phyloP scores from a whole-genome alignment of 352 stramenopile species.

The Phytophthora cryptogea region DNA sequence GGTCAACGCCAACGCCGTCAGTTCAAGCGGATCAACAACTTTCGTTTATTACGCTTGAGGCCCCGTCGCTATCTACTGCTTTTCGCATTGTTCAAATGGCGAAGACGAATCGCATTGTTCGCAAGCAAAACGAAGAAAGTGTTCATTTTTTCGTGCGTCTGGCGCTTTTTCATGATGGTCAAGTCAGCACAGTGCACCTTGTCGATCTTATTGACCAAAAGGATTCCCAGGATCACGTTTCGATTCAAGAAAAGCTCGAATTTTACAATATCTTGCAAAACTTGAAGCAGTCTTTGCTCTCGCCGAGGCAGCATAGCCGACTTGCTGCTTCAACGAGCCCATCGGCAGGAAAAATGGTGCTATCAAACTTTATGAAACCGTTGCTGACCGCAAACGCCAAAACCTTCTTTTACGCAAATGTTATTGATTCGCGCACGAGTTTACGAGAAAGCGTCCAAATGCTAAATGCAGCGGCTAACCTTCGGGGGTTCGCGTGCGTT shows the following conservation, averaged over 20 bases:
- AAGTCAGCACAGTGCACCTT: conserved; percentile 70
- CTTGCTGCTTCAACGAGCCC: neutral
- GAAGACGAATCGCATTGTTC: conserved; percentile 77
- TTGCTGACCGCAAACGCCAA: conserved; percentile 63
- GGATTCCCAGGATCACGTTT: conserved; percentile 50
- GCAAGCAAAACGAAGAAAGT: conserved; percentile 65
- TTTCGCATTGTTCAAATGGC: conserved; percentile 65
- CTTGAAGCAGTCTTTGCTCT: conserved; percentile 36
- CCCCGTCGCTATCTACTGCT: conserved; percentile 43
- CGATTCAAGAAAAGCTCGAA: conserved; percentile 59
- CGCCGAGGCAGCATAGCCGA: conserved; percentile 8
- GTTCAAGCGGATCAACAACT: conserved; percentile 15
- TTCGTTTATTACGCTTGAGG: conserved; percentile 62
- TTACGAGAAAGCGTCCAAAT: conserved; percentile 66
- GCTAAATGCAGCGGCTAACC: conserved; percentile 62
- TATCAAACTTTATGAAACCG: conserved; percentile 70
- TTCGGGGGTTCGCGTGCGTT: conserved; percentile 59
- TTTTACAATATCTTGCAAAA: conserved; percentile 63
- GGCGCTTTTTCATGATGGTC: conserved; percentile 59
- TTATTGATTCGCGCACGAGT: conserved; percentile 72
- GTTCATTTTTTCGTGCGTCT: conserved; percentile 75
- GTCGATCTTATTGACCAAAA: conserved; percentile 70
- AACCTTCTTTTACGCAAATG: conserved; percentile 69
- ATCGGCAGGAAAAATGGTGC: conserved; percentile 29
- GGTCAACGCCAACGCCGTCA: neutral